Evolutionary conservation across 2,329 filamentous ascomycete genomes (phyloP), one percentile per base, ranked within the genome.

Genomic region (Colletotrichum lindemuthianum): DNA sequence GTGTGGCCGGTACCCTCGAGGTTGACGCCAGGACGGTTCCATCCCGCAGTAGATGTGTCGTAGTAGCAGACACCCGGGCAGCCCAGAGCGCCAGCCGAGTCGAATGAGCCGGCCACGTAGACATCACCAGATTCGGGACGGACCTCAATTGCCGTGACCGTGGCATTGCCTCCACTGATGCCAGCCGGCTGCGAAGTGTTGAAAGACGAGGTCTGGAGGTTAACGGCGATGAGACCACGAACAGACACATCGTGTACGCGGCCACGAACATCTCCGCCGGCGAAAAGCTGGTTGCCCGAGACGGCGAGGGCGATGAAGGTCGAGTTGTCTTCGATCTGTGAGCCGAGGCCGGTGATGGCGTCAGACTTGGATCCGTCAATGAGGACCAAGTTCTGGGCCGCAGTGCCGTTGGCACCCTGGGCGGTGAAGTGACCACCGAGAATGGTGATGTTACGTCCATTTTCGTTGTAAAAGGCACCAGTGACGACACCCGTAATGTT

Each of bases 371-470:
- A 86, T 47, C 90, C 90, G 75, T 97, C 92, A 66, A 98, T 87
- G 68, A 99, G 86, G 41, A 91, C 82, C 13, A 99, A 81, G 71
- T 97, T 98, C 69, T 93, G 84, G 65, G 97, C 84, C 6, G 84
- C 83, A 4, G 90, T 88, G 24, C 89, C 92, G 69, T 94, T 86
- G 8, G 84, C 85, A 12, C 86, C 86, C 36, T 82, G 87, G 1
- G 92, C 89, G 8, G 86, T 86, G 74, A 99, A 99, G 71, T 93
- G 92, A 1, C 96, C 96, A 52, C 90, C 96, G 34, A 98, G 83
- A 43, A 98, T 86, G 0, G 96, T 98, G 60, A 96, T 84, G 76
- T 97, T 97, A 68, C 87, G 85, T 63, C 81, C 82, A 67, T 88
- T 86, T 13, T 84, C 82, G 43, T 85, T 86, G 75, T 97, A 93